Base-by-base conservation (phyloP, 371 early-diverging fungal species). In the Mucor sp. region DNA sequence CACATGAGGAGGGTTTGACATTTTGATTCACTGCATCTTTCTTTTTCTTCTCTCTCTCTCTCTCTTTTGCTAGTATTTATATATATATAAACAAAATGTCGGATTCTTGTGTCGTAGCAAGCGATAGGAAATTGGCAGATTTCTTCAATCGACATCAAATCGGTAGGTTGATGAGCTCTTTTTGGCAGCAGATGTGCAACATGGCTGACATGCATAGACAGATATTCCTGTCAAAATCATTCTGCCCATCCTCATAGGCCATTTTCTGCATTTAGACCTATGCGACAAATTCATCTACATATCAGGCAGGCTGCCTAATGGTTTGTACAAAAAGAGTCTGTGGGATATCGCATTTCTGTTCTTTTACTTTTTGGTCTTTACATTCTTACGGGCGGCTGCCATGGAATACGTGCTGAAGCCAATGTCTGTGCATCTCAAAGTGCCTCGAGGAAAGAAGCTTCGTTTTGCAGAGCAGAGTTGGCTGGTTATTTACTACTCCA, bases 401-500 rank as follows among this genome's bases (percentile, higher is more conserved):
- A 90, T 89, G 86, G 66, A 80, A 39, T 68, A 76, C 55, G 33
- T 90, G 1, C 74, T 91, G 19, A 78, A 79, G 56, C 91, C 92
- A 8, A 63, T 89, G 59, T 87, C 86, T 17, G 50, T 67, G 25
- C 71, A 65, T 37, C 60, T 69, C 7, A 71, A 74, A 17, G 83
- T 87, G 43, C 65, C 76, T 50, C 63, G 62, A 19, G 85, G 82
- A 64, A 85, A 88, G 62, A 69, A 76, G 33, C 77, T 76, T 11
- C 83, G 93, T 11, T 92, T 93, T 74, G 82, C 87, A 44, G 93
- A 91, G 63, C 92, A 93, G 55, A 83, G 87, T 4, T 93, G 90
- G 87, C 74, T 83, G 32, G 83, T 81, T 43, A 47, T 92, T 9
- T 90, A 89, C 65, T 91, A 87, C 64, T 68, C 80, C 5, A 39